Evolutionary conservation across 768 basidiomycete genomes (phyloP), one percentile per base, ranked within the genome.

Genomic region (Scleroderma citrinum): DNA sequence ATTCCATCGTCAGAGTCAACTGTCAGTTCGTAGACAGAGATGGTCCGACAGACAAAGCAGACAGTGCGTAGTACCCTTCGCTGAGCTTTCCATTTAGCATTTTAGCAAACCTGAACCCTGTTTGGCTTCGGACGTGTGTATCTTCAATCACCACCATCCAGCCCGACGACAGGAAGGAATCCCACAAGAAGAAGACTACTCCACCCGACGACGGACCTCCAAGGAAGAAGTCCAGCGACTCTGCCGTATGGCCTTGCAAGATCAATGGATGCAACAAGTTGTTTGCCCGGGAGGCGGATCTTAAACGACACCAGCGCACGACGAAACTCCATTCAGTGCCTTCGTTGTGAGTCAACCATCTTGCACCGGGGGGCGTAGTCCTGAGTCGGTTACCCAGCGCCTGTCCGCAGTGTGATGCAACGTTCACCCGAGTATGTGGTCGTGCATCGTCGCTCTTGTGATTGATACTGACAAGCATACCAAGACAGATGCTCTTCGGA

Each of bases 331-430:
- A 89, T 68, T 83, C 83, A 3, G 71, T 83, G 64, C 84, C 87
- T 31, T 80, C 78, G 58, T 87, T 83, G 86, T 87, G 59, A 59
- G 74, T 49, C 48, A 43, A 44, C 55, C 36, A 42, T 44, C 53
- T 13, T 12, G 36, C 20, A 37, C 36, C 53, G 47, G 53, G 50
- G 47, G 49, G 47, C 5, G 46, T 51, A 48, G 49, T 52, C 40
- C 48, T 59, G 38, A 53, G 37, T 56, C 45, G 36, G 14, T 44
- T 46, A 55, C 36, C 34, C 16, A 87, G 86, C 65, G 70, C 79
- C 37, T 89, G 87, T 66, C 85, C 85, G 2, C 85, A 88, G 60
- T 89, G 87, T 54, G 85, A 87, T 57, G 83, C 87, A 35, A 81
- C 80, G 32, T 89, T 89, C 59, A 88, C 87, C 39, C 73, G 87